A percentile compares a stretch with the other conserved stretches of the same genome.
These are phyloP conservation scores for Paulownia fortunei DNA, from an alignment of 257 asterid genomes.

Conservation along the genomic window DNA sequence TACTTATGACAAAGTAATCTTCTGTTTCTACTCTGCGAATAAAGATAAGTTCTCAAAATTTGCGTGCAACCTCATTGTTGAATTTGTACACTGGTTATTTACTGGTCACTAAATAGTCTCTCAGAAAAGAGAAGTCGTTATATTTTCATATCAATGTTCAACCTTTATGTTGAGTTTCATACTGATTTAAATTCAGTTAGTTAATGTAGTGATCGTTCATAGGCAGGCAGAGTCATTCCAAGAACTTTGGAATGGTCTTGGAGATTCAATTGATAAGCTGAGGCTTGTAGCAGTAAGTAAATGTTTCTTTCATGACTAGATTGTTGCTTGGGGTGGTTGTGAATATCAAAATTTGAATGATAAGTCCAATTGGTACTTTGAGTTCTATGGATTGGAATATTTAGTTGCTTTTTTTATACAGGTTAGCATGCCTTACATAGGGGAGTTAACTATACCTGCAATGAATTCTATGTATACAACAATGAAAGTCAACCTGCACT, in stretches of 20 bases:
- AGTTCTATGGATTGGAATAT: neutral
- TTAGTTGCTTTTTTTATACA: conserved; percentile 36
- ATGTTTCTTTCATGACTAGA: neutral
- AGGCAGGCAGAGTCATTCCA: conserved; percentile 60
- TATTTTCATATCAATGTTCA: neutral
- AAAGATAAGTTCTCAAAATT: neutral
- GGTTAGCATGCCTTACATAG: conserved; percentile 84
- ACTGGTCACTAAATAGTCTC: neutral
- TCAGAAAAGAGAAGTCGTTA: neutral
- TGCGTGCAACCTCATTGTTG: neutral
- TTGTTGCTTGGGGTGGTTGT: neutral
- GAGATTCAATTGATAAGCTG: conserved; percentile 63
- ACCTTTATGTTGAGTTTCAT: conserved; percentile 11
- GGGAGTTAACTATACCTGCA: conserved; percentile 60
- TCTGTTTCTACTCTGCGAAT: neutral
- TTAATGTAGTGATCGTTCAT: conserved; percentile 40
- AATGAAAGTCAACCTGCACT: conserved; percentile 58
- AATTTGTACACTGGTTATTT: neutral
- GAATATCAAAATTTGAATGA: neutral
- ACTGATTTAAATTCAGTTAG: conserved; percentile 23
- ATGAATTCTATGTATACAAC: conserved; percentile 69
- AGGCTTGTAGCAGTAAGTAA: conserved; percentile 87
- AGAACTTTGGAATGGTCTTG: conserved; percentile 81
- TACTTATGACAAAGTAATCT: neutral
- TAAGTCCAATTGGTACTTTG: neutral